A percentile compares a stretch with the other conserved stretches of the same genome.
phyloP scores from a whole-genome alignment of 2,329 filamentous ascomycete genomes.

The Alternaria arbusti region DNA sequence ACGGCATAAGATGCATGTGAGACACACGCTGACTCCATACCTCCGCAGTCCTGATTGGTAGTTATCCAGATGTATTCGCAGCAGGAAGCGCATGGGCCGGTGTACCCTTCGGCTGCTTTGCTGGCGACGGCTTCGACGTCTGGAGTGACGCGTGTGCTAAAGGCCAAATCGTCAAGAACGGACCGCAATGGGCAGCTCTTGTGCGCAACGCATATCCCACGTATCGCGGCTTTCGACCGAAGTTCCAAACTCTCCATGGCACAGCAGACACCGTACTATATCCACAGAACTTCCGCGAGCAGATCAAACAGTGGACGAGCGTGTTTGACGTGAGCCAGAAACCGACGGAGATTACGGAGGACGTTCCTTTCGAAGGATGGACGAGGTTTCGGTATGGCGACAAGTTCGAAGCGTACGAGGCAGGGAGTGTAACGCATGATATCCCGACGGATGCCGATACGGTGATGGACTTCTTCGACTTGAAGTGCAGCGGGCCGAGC shows the following conservation, averaged over 20 bases:
- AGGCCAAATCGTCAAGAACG: constrained; percentile 40
- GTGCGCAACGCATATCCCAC: constrained; percentile 39
- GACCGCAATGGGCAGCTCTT: constrained; percentile 37
- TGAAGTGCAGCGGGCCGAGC: constrained; percentile 28
- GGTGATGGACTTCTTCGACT: constrained; percentile 43
- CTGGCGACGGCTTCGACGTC: constrained; percentile 37
- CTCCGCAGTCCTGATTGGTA: constrained; percentile 33
- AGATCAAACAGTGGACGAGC: constrained; percentile 45
- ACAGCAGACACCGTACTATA: constrained; percentile 34
- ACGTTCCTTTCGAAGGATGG: constrained; percentile 42
- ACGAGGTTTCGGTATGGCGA: constrained; percentile 36
- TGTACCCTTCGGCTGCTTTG: constrained; percentile 46
- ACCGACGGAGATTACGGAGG: constrained; percentile 25
- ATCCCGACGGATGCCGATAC: constrained; percentile 41
- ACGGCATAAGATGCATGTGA: neutral
- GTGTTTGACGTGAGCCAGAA: constrained; percentile 35
- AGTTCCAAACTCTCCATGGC: constrained; percentile 42
- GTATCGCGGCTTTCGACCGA: constrained; percentile 40
- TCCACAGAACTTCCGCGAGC: constrained; percentile 42
- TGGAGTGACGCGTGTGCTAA: constrained; percentile 43
- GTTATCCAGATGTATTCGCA: constrained; percentile 45
- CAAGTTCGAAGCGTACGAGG: constrained; percentile 43
- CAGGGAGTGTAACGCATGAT: constrained; percentile 36
- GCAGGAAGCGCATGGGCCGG: constrained; percentile 44
- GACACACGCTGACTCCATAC: neutral